phyloP scores from a whole-genome alignment of 768 basidiomycete species.

The Boletus sp. region DNA sequence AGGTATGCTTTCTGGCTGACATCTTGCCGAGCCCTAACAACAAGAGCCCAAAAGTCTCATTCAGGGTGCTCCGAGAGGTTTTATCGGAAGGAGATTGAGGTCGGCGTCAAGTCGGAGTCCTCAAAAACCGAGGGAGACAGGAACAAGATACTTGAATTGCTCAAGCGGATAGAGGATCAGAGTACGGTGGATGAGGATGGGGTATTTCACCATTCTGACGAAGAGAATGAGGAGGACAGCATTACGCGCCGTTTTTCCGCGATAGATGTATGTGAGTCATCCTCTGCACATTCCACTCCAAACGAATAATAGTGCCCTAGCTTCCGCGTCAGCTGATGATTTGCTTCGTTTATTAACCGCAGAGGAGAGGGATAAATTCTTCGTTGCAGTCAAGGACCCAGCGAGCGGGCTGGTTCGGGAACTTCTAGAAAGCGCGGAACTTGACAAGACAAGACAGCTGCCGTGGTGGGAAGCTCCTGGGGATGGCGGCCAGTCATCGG shows the following conservation, averaged over 20 bases:
- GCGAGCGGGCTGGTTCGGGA: slow-evolving; percentile 57
- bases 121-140: slow-evolving; percentile 59
- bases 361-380: slow-evolving; percentile 61
- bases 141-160: slow-evolving; percentile 62
- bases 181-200: slow-evolving; percentile 38
- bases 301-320: slow-evolving; percentile 33
- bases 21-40: neutral
- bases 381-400: slow-evolving; percentile 58
- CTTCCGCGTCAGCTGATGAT: slow-evolving; percentile 50
- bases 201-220: slow-evolving; percentile 32
- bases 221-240: slow-evolving; percentile 42
- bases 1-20: slow-evolving; percentile 41
- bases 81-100: slow-evolving; percentile 72
- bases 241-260: slow-evolving; percentile 50
- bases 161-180: slow-evolving; percentile 73
- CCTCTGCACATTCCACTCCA: neutral
- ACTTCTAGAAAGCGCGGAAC: slow-evolving; percentile 56
- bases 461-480: slow-evolving; percentile 72
- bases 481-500: slow-evolving; percentile 1
- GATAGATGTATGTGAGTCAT: slow-evolving; percentile 60
- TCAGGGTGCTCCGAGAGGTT: slow-evolving; percentile 78
- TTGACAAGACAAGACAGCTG: slow-evolving; percentile 45
- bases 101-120: slow-evolving; percentile 55
- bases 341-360: slow-evolving; percentile 62
- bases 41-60: slow-evolving; percentile 44